Conservation (phyloP, 176 grass and related monocot genomes). For the Ananas comosus region DNA sequence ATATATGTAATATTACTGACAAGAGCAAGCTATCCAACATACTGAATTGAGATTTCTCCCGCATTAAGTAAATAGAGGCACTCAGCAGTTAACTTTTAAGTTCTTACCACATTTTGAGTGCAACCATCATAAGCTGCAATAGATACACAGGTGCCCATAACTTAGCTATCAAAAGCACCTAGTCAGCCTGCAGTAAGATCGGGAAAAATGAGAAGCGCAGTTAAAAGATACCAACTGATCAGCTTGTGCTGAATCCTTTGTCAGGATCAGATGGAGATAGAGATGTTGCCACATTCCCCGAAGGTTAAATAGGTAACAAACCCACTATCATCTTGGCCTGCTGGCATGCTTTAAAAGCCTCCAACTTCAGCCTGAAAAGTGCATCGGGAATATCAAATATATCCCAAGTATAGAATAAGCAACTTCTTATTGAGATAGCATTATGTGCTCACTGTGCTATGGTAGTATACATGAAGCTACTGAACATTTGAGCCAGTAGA, state of each 20-base stretch:
- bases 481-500: neutral
- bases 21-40: neutral
- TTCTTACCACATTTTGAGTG: neutral
- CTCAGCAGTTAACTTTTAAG: neutral
- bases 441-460: neutral
- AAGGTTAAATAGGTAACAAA: conserved; percentile 1
- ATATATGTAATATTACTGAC: neutral
- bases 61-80: neutral
- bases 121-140: neutral
- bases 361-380: conserved; percentile 2
- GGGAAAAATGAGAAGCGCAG: neutral
- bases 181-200: neutral
- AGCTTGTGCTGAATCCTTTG: neutral
- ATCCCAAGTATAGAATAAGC: neutral
- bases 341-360: neutral
- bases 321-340: conserved; percentile 3
- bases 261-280: neutral
- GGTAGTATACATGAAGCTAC: neutral
- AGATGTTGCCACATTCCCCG: neutral
- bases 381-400: conserved; percentile 4
- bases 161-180: neutral
- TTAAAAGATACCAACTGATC: neutral
- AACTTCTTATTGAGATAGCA: neutral
- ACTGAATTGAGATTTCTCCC: neutral
- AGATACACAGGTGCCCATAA: neutral